Conservation (phyloP, 441 rosid species). For the Eruca vesicaria region DNA sequence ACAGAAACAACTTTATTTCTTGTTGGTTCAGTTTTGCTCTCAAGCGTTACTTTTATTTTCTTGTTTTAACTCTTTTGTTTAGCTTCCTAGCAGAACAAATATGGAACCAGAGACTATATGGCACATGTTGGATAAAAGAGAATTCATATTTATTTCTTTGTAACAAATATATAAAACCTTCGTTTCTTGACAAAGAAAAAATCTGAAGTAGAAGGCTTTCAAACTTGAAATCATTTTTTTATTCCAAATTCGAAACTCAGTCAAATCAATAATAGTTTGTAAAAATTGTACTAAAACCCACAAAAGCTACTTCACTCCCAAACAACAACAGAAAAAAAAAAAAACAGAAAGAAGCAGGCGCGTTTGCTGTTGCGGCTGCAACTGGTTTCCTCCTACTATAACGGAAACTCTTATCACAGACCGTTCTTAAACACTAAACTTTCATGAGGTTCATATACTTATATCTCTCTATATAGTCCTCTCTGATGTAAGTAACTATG, state of each 20-base stretch:
- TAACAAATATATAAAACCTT: background rate
- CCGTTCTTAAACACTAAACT: conserved; percentile 14
- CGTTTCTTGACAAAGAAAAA: background rate
- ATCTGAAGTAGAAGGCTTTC: background rate
- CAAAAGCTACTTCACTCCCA: conserved; percentile 4
- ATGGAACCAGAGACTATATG: background rate
- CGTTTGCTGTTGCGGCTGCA: conserved; percentile 17
- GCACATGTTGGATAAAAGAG: background rate
- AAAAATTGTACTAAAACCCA: background rate
- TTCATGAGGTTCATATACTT: conserved; percentile 18
- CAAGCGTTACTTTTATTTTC: background rate
- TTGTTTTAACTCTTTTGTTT: background rate
- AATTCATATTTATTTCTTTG: background rate
- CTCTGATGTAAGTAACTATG: conserved; percentile 25
- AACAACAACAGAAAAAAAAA: background rate
- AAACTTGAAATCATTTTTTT: background rate
- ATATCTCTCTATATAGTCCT: conserved; percentile 10
- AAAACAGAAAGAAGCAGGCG: background rate
- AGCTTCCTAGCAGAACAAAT: background rate
- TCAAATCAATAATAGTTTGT: background rate
- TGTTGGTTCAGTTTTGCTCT: background rate
- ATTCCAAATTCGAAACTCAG: background rate
- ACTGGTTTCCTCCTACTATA: conserved; percentile 21
- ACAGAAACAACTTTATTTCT: background rate
- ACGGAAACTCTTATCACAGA: conserved; percentile 12